phyloP scores from a whole-genome alignment of 768 basidiomycete genomes.

The Tricholoma matsutake region DNA sequence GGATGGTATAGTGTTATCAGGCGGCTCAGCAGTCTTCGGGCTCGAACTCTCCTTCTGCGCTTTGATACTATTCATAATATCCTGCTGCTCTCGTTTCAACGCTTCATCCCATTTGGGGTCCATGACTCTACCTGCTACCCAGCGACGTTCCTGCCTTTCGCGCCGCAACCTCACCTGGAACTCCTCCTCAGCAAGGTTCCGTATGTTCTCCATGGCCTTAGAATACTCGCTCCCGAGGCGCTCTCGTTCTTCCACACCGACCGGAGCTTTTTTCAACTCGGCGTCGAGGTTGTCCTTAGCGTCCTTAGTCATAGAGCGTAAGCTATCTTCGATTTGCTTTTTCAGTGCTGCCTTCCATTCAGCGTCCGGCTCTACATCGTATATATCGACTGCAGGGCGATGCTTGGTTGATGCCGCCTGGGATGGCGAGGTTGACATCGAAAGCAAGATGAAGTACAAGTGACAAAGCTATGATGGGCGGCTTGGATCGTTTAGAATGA shows the following conservation, averaged over 20 bases:
- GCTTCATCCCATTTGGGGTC: conserved; percentile 26
- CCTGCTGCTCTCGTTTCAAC: conserved; percentile 34
- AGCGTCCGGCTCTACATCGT: conserved; percentile 49
- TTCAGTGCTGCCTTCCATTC: conserved; percentile 49
- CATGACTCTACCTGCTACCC: conserved; percentile 39
- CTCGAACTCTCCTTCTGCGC: conserved; percentile 10
- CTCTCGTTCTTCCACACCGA: conserved; percentile 28
- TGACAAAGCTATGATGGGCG: conserved; percentile 12
- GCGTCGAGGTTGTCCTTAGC: conserved; percentile 56
- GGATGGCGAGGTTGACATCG: conserved; percentile 35
- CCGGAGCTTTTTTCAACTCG: conserved; percentile 44
- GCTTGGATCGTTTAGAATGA: conserved; percentile 2
- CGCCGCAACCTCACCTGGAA: conserved; percentile 41
- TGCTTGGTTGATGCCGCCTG: conserved; percentile 22
- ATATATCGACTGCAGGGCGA: conserved; percentile 23
- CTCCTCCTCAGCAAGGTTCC: conserved; percentile 42
- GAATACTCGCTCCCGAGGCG: conserved; percentile 37
- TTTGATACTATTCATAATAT: conserved; percentile 46
- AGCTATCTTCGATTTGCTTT: conserved; percentile 46
- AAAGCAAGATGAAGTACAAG: conserved; percentile 16
- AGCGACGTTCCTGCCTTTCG: conserved; percentile 49
- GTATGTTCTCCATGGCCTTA: conserved; percentile 41
- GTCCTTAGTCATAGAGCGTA: conserved; percentile 49
- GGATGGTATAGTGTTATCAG: not conserved
- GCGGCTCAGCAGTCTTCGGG: conserved; percentile 5